Evolutionary conservation across 192 early-diverging fungal genomes (phyloP), one percentile per base, ranked within the genome.

Genomic region (Paraglomus brasilianum): DNA sequence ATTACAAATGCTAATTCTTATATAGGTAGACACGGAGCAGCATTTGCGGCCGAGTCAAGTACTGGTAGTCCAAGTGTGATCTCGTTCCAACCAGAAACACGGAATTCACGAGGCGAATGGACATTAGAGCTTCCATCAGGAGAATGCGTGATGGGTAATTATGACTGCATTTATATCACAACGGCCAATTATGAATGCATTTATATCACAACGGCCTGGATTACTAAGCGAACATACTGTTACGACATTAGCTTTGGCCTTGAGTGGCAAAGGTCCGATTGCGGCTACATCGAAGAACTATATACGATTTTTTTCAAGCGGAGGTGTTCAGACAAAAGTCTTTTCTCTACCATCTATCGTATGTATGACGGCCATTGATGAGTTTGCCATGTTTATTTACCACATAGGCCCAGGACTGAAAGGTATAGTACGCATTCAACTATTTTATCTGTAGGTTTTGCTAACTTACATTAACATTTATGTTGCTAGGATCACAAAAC

Each of bases 101-200:
- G 89, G 84, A 82, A 88, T 0, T 74, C 82, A 22, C 86, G 87
- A 69, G 77, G 77, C 17, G 92, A 95, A 63, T 97, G 95, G 95
- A 84, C 82, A 49, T 71, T 88, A 13, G 71, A 81, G 46, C 61
- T 96, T 48, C 87, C 85, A 8, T 64, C 70, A 5, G 84, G 81
- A 44, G 95, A 97, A 77, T 87, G 88, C 49, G 80, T 86, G 5
- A 81, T 68, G 65, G 80, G 83, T 85, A 72, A 48, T 47, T 15
- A 24, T 46, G 47, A 56, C 21, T 36, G 39, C 39, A 43, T 55
- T n/a, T n/a, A 7, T 59, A 40, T 39, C 42, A 36, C 10, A 14
- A 17, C 0, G 17, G 9, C 42, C 14, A 72, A 48, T 47, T 15
- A 24, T 46, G 47, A 56, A 38, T 36, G 39, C 39, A 43, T 55